Base-by-base conservation (phyloP, 2,329 filamentous ascomycete species). In the Whalleya microplaca region DNA sequence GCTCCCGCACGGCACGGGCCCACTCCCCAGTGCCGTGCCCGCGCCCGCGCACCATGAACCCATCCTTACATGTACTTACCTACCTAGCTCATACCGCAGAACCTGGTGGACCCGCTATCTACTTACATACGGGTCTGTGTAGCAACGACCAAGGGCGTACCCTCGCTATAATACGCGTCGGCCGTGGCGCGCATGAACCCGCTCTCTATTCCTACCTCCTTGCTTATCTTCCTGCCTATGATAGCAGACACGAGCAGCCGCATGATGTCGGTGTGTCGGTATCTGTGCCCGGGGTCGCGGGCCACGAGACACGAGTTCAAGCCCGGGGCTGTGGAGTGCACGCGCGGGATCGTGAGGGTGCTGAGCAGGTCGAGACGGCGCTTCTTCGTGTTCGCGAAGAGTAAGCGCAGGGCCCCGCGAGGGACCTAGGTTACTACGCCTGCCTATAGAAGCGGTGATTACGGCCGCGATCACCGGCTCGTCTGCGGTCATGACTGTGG, bases 51-150 rank as follows among this genome's bases (percentile, higher is more conserved):
- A 73, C 80, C 75, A 91, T 85, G 76, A 85, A 92, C 66, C 86
- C 80, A 64, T 87, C 86, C 70, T 90, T 84, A n/a, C n/a, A n/a
- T n/a, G n/a, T n/a, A n/a, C n/a, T n/a, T n/a, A n/a, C n/a, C n/a
- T n/a, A n/a, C n/a, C n/a, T n/a, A n/a, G 21, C 81, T 85, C 71
- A 81, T 75, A 62, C 81, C 77, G 51, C 76, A 79, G 70, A 92
- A 91, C 0, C 82, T 86, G 0, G 89, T 92, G 69, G 90, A 92
- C 1, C 89, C 87, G 70, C 90, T 92, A n/a, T n/a, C n/a, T n/a
- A n/a, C n/a, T n/a, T n/a, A n/a, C n/a, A n/a, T n/a, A 19, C 74
- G 73, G 69, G 91, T 92, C 74, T 91, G 88, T 20, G 89, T 91
- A 19, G 89, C 89, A 1, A 88, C 88, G 14, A 90, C 84, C n/a